phyloP scores from a whole-genome alignment of 805 yeast genomes.

The Hermanozyma aechmeae region DNA sequence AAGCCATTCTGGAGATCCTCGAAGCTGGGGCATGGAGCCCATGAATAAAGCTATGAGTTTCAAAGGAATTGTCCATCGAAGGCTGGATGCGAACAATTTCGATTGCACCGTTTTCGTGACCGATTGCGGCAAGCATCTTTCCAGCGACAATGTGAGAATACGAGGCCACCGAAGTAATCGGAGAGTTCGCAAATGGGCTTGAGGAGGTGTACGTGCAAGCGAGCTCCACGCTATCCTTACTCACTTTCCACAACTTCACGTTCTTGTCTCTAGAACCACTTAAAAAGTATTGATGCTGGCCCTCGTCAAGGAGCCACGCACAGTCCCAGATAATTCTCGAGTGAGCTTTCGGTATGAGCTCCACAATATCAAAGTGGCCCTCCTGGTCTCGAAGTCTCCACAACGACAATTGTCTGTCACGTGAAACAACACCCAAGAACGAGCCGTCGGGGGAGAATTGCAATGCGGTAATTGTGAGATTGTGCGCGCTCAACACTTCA shows the following conservation, averaged over 20 bases:
- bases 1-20: conserved; percentile 51
- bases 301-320: conserved; percentile 55
- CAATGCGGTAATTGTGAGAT: conserved; percentile 76
- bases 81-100: conserved; percentile 30
- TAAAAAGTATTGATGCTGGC: no score
- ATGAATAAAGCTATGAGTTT: conserved; percentile 23
- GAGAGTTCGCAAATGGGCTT: conserved; percentile 41
- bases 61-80: conserved; percentile 14
- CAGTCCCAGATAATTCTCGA: conserved; percentile 93
- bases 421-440: conserved; percentile 66
- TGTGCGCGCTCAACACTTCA: conserved; percentile 54
- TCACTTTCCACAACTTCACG: conserved; percentile 61
- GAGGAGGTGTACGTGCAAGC: conserved; percentile 25
- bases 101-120: conserved; percentile 63
- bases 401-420: conserved; percentile 79
- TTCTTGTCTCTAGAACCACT: conserved; percentile 85
- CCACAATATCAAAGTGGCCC: conserved; percentile 27
- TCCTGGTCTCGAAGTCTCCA: conserved; percentile 41
- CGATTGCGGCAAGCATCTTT: conserved; percentile 42
- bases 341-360: conserved; percentile 67
- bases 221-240: conserved; percentile 24
- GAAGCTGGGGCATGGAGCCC: conserved; percentile 46
- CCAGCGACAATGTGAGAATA: conserved; percentile 18
- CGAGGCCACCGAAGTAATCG: conserved; percentile 64
- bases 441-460: conserved; percentile 63